Conservation (phyloP, 1,139 yeast genomes). For the Magnusiomyces tetraspermus region DNA sequence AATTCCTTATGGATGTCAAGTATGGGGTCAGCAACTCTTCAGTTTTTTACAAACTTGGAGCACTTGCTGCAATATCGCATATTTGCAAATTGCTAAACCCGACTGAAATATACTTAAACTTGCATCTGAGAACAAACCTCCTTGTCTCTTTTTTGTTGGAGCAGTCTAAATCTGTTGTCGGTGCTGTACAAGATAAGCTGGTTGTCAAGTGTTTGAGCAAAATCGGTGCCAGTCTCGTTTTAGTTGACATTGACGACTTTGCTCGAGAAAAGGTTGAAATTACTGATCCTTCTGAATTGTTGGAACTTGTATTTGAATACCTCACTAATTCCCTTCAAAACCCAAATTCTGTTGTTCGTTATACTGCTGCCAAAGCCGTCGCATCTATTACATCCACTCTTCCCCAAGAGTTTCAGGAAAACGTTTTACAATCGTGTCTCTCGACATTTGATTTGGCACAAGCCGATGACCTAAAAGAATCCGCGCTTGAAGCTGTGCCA, state of each 20-base stretch:
- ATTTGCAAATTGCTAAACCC: slow-evolving; percentile 15
- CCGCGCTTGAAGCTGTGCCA: slow-evolving; percentile 24
- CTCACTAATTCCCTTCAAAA: slow-evolving; percentile 30
- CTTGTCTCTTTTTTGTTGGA: background rate
- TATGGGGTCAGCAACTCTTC: background rate
- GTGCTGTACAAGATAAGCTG: slow-evolving; percentile 17
- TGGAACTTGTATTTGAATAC: slow-evolving; percentile 38
- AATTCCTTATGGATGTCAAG: background rate
- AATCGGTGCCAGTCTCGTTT: slow-evolving; percentile 17
- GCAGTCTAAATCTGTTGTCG: background rate
- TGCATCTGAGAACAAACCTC: background rate
- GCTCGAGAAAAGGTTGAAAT: background rate
- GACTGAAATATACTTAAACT: slow-evolving; percentile 8
- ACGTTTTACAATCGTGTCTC: slow-evolving; percentile 28
- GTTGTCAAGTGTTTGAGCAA: slow-evolving; percentile 35
- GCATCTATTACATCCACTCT: slow-evolving; percentile 33
- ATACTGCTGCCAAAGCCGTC: slow-evolving; percentile 40
- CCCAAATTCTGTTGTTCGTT: slow-evolving; percentile 36
- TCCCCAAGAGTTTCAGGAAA: slow-evolving; percentile 28
- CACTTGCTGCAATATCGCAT: slow-evolving; percentile 21
- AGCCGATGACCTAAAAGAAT: slow-evolving; percentile 5
- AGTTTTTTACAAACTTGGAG: slow-evolving; percentile 20
- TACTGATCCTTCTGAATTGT: slow-evolving; percentile 19
- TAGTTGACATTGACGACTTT: slow-evolving; percentile 6
- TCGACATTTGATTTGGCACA: slow-evolving; percentile 3